Evolutionary conservation across 2,329 filamentous ascomycete species (phyloP), one percentile per base, ranked within the genome.

Genomic region (Colletotrichum sp.): DNA sequence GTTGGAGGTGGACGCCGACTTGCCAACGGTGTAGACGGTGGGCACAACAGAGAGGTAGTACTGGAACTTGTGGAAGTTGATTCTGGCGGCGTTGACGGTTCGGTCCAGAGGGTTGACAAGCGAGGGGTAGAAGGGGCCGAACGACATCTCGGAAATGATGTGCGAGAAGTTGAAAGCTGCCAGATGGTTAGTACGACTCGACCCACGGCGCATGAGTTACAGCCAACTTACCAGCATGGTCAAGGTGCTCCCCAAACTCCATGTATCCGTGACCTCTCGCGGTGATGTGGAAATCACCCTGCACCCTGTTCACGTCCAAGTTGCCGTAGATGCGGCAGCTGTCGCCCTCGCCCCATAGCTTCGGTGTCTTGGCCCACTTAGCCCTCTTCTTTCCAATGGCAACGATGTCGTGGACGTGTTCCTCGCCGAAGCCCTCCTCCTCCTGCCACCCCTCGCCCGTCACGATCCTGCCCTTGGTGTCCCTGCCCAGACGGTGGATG

Each of bases 271-370:
- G 96, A 1, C 97, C 97, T 77, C 96, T 88, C 5, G 97, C 97
- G 3, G 97, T 99, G 81, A 99, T 97, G 83, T 99, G 97, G 83
- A 99, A 98, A 84, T 99, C 96, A 6, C 96, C 97, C 85, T 98
- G 96, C 60, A 99, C 97, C 87, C 97, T 98, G 85, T 99, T 99
- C 79, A 97, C 91, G 79, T 98, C 94, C 83, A 99, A 85, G 80
- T 92, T 97, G 39, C 97, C 97, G 84, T 92, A 99, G 77, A 99
- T 92, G 64, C 97, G 92, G 84, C 97, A 99, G 77, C 94, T 94
- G 83, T 98, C 94, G 18, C 89, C 85, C 27, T 81, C 80, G 6
- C 87, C 86, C 82, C 89, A 89, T 22, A 97, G 81, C 75, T 87
- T 89, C 3, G 96, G 96, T 3, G 95, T 97, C 89, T 94, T 96